Evolutionary conservation across 2,329 filamentous ascomycete genomes (phyloP), one percentile per base, ranked within the genome.

Genomic region (Dissoconium aciculare): DNA sequence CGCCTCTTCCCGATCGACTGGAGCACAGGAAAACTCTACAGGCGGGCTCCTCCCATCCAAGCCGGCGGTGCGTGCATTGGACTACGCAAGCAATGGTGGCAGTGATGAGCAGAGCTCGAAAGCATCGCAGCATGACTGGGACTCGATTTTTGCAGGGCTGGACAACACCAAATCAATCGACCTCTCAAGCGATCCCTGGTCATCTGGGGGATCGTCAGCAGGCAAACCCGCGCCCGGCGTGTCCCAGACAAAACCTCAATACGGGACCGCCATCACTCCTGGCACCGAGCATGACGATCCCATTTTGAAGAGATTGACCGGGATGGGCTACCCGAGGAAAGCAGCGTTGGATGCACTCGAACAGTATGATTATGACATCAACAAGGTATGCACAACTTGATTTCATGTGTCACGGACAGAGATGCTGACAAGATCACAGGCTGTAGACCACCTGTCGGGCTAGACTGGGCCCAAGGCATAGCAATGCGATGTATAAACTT

Each of bases 311-410:
- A 76, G 84, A 44, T 56, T 95, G 49, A 92, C 82, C 1, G 68
- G 71, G 6, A 93, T 95, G 84, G 87, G 87, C 1, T 95, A 91
- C 52, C 59, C 72, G 4, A 67, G 87, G 16, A 61, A 65, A 5
- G 74, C 81, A 30, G 79, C 83, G 11, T 60, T 94, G 19, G 64
- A 66, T 29, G 87, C 89, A 14, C 60, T 95, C 51, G 87, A 95
- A 63, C 85, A 87, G 55, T 93, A 80, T 53, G 84, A 95, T 59
- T 94, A 95, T 58, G 89, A 94, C 55, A 68, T 94, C 52, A 84
- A 93, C 58, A 83, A 81, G 71, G 87, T 93, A 60, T 60, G 74
- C 63, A 24, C 16, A 21, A 11, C 9, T 3, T 16, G 25, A n/a
- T 29, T 12, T 28, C 19, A 12, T 4, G 9, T 14, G 4, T 11